These are phyloP conservation scores for Chloropicon primus DNA, from an alignment of 139 green algal genomes.

Conservation along the genomic window DNA sequence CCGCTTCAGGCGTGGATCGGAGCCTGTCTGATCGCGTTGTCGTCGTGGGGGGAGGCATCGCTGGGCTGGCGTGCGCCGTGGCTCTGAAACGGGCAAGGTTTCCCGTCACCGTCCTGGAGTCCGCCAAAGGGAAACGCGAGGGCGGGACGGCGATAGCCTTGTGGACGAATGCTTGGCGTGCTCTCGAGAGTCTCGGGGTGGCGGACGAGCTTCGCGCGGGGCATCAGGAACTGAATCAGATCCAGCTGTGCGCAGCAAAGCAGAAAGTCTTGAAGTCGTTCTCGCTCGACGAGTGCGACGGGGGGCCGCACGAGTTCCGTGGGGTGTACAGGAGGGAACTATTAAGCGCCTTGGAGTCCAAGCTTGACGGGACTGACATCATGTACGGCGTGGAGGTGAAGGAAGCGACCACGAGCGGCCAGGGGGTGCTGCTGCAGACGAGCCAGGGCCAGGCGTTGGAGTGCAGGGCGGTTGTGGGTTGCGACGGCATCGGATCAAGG, in stretches of 20 bases:
- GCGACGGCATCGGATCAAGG: constrained; percentile 36
- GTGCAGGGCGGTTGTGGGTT: constrained; percentile 37
- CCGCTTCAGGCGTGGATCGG: too few species aligned
- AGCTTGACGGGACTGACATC: background rate
- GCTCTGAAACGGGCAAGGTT: constrained; percentile 41
- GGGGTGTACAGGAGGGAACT: constrained; percentile 23
- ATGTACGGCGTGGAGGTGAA: background rate
- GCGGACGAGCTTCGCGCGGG: constrained; percentile 29
- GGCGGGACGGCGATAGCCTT: constrained; percentile 51
- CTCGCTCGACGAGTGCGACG: constrained; percentile 35
- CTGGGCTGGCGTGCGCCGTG: constrained; percentile 42
- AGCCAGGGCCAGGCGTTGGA: constrained; percentile 9
- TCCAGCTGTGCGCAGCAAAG: constrained; percentile 27
- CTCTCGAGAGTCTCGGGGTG: constrained; percentile 47
- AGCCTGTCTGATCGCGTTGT: too few species aligned
- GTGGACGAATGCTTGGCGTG: constrained; percentile 60
- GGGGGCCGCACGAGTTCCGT: constrained; percentile 51
- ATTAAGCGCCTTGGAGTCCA: background rate
- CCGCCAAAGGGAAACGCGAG: background rate
- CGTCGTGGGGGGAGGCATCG: constrained; percentile 44
- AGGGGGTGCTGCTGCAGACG: constrained; percentile 12
- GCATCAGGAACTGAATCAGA: constrained; percentile 12
- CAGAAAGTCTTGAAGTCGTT: constrained; percentile 38
- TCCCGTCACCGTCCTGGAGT: constrained; percentile 43
- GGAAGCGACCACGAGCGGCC: background rate